Evolutionary conservation across 192 early-diverging fungal species (phyloP).

Genomic region (Cladochytrium replicatum): DNA sequence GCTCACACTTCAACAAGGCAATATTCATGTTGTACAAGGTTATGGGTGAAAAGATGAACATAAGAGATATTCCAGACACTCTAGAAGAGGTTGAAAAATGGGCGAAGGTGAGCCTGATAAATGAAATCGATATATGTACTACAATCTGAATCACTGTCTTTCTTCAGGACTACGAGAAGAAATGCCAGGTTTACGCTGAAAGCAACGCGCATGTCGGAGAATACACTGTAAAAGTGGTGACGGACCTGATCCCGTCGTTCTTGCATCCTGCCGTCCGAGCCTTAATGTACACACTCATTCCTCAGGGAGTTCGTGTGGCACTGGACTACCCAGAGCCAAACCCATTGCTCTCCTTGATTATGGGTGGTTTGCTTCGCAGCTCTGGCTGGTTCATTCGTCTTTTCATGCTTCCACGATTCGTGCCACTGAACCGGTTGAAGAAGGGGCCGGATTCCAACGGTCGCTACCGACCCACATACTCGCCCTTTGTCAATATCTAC

Average conservation of each 20-base stretch:
- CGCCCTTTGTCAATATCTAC: neutral
- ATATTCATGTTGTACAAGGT: constrained; percentile 17
- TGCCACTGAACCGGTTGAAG: neutral
- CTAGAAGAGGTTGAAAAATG: constrained; percentile 12
- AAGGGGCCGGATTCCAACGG: neutral
- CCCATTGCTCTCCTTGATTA: neutral
- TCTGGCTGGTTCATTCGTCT: neutral
- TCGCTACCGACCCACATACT: neutral
- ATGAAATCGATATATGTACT: neutral
- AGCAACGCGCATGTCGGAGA: neutral
- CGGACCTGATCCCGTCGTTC: neutral
- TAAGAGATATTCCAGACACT: constrained; percentile 29
- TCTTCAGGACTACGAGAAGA: neutral
- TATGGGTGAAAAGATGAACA: constrained; percentile 27
- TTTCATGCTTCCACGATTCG: neutral
- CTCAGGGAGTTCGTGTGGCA: neutral
- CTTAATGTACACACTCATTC: neutral
- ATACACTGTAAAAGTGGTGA: neutral
- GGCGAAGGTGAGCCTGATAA: constrained; percentile 18
- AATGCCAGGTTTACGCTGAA: neutral
- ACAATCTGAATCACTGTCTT: neutral
- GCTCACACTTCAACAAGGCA: constrained; percentile 9
- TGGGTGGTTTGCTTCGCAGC: neutral
- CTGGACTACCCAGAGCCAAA: neutral
- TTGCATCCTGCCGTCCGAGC: neutral